Percentiles rank a stretch among this genome's conserved stretches.
Evolutionary conservation across 140 eudicot genomes (phyloP).

Genomic region (Anethum foeniculum): DNA sequence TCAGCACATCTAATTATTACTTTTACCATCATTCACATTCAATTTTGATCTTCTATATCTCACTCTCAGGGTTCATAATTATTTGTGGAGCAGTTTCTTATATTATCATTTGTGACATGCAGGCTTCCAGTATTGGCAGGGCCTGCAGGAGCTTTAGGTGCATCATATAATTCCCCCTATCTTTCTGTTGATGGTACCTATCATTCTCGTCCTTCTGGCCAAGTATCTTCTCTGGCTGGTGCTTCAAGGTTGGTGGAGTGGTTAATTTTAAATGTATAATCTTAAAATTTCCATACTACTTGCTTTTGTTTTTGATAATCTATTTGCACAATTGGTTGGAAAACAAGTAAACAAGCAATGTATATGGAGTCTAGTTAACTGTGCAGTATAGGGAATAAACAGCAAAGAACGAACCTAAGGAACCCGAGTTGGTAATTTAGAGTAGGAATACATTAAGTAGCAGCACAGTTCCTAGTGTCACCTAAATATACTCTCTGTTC

Average conservation of each 20-base stretch:
- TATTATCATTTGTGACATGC: neutral
- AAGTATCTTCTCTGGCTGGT: slow-evolving; percentile 45
- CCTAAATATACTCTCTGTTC: neutral
- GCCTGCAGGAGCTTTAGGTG: slow-evolving; percentile 91
- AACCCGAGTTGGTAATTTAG: neutral
- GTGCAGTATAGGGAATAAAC: neutral
- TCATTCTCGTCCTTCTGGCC: slow-evolving; percentile 63
- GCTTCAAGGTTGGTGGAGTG: slow-evolving; percentile 38
- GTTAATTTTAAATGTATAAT: neutral
- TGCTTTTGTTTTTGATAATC: neutral
- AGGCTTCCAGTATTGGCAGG: slow-evolving; percentile 97
- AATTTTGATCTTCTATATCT: neutral
- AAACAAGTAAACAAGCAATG: neutral
- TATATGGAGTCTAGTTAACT: neutral
- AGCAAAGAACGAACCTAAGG: neutral
- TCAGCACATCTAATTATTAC: neutral
- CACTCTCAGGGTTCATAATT: neutral
- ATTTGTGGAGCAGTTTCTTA: neutral
- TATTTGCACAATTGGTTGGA: neutral
- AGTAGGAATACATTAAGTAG: neutral
- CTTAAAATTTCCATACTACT: neutral
- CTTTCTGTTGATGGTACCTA: slow-evolving; percentile 76
- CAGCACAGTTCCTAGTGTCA: neutral
- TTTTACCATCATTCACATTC: neutral
- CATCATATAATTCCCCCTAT: slow-evolving; percentile 59